Evolutionary conservation across 495 filamentous ascomycete species (phyloP), one percentile per base, ranked within the genome.

Genomic region (Penicillium angulare): DNA sequence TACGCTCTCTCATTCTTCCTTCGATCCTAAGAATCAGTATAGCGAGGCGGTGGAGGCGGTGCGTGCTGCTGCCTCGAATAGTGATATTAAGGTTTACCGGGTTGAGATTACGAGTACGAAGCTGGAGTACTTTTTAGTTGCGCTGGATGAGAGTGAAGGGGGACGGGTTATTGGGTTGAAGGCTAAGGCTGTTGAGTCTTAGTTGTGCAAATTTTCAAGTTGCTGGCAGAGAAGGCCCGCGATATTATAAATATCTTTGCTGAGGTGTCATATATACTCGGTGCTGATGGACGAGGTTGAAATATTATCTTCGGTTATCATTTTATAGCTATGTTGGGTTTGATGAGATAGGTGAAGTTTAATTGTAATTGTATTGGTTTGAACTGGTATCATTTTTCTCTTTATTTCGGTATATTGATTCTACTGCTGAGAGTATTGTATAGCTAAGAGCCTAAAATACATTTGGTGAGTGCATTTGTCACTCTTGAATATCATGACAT

Each of bases 61-160:
- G 41, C 69, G 67, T 1, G 60, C 59, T 2, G 72, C 73, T 2
- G 67, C 59, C 3, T 54, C 56, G 0, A 59, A 57, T 17, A 44
- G 15, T 17, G 59, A 72, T 58, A 72, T 91, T 36, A 79, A 81
- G 63, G 79, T 92, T n/a, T 96, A 90, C 53, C 72, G 80, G 44
- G 79, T 92, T 13, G 70, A 72, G 41, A 68, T 75, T 58, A 83
- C 74, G 23, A 76, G 74, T 15, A 81, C 83, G 10, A 79, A 80
- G 61, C 67, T 76, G n/a, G 87, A 92, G 69, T 93, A 92, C 60
- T 95, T 80, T 78, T 68, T 93, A 38, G 68, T 93, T 24, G 84
- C 81, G 52, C 57, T 83, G 69, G 78, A 73, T 67, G 75, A 55
- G 59, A 71, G 64, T 33, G 67, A 60, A 18, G 77, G 75, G 18